Evolutionary conservation across 345 rosid species (phyloP).

Genomic region (Eucalyptus cloeziana): DNA sequence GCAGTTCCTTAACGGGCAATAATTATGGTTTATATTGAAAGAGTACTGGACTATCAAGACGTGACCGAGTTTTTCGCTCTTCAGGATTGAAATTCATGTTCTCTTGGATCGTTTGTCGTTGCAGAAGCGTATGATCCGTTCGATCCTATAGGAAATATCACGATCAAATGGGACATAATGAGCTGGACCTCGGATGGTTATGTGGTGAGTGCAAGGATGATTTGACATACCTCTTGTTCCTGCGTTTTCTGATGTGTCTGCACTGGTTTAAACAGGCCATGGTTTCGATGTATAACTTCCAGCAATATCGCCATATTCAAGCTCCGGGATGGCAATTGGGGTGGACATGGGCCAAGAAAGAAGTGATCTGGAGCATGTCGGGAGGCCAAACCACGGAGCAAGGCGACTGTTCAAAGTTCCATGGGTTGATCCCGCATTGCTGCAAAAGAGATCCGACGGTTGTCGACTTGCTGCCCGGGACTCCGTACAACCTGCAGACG

Average conservation of each 20-base stretch:
- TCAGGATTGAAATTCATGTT: not conserved
- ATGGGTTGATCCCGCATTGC: slow-evolving; percentile 72
- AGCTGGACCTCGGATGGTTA: slow-evolving; percentile 95
- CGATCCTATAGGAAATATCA: slow-evolving; percentile 86
- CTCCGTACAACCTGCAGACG: slow-evolving; percentile 77
- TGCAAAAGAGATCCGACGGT: slow-evolving; percentile 76
- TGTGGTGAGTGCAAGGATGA: slow-evolving; percentile 43
- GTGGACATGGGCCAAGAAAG: slow-evolving; percentile 90
- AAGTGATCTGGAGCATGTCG: slow-evolving; percentile 79
- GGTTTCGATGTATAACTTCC: slow-evolving; percentile 76
- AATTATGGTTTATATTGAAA: not conserved
- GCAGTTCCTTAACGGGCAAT: not conserved
- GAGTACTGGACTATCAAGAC: not conserved
- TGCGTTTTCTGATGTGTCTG: not conserved
- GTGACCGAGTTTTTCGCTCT: not conserved
- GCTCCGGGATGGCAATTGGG: slow-evolving; percentile 89
- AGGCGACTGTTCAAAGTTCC: slow-evolving; percentile 90
- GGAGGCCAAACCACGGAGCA: slow-evolving; percentile 81
- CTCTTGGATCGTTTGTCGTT: not conserved
- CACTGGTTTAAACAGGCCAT: slow-evolving; percentile 40
- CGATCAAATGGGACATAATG: slow-evolving; percentile 91
- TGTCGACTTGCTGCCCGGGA: slow-evolving; percentile 80
- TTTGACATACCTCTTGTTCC: not conserved
- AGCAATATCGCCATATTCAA: slow-evolving; percentile 77
- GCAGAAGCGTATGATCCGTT: slow-evolving; percentile 90